Base-by-base conservation (phyloP, 2,329 filamentous ascomycete species). In the Diplodia scrobiculata region DNA sequence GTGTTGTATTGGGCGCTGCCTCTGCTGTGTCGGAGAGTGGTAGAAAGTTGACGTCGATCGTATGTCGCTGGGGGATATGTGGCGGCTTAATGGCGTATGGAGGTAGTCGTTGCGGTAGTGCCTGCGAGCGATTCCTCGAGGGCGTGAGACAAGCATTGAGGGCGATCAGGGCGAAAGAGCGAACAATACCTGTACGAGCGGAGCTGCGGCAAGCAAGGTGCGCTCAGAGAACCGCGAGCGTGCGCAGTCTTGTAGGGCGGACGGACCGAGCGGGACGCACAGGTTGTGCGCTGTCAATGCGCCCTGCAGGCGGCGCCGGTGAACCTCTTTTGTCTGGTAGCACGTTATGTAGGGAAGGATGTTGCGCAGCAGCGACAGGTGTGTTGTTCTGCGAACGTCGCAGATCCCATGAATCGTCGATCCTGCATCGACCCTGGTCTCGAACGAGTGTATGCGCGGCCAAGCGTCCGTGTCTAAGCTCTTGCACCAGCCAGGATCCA, bases 221-320 rank as follows among this genome's bases (percentile, higher is more conserved):
- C 58, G 58, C 58, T 27, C 29, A 38, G 58, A 50, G 41, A 29
- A 59, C 21, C 48, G 36, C 10, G 54, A 27, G 54, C 54, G 45
- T 29, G 14, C 45, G 19, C 10, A 41, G 27, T 34, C 58, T 62
- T 62, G 34, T 62, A 62, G 45, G 58, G 58, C 45, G n/a, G 60
- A 63, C 59, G 59, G 59, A 36, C 59, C 59, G 59, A 59, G 53
- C 60, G 60, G 60, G 60, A 63, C 47, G 60, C 60, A 63, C 60
- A 63, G 60, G 51, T 63, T 62, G 52, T 63, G 60, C 48, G 60
- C 41, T 62, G 58, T 62, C 58, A 62, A 41, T 62, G 45, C 58
- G 41, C 25, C 25, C 25, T 25, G 25, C 25, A 25, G 25, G 25
- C 25, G 25, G 25, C 25, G 25, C 25, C 25, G 25, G 25, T 25